phyloP scores from a whole-genome alignment of 2,329 filamentous ascomycete genomes.

The Zasmidium angulare region DNA sequence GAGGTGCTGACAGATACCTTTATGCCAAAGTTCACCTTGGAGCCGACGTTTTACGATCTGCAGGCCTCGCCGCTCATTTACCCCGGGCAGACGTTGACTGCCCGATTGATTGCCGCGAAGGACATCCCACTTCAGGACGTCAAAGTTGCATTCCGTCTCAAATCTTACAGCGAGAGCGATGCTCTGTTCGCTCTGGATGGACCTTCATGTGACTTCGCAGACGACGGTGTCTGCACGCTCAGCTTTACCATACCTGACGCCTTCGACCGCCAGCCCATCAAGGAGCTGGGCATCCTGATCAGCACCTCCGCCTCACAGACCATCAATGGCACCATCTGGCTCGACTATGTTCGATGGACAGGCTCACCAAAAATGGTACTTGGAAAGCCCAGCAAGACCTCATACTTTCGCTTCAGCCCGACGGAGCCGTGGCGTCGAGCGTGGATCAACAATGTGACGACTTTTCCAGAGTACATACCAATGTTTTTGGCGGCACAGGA shows the following conservation, averaged over 20 bases:
- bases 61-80: background rate
- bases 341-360: background rate
- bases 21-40: background rate
- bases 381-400: background rate
- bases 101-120: background rate
- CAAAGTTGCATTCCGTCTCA: background rate
- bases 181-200: background rate
- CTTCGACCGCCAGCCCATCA: background rate
- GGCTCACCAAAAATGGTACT: background rate
- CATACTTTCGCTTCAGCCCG: background rate
- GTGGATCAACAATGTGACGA: background rate
- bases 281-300: background rate
- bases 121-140: background rate
- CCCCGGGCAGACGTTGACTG: background rate
- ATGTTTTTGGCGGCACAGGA: background rate
- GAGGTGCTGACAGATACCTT: conserved; percentile 2
- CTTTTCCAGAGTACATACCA: background rate
- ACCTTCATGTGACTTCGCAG: background rate
- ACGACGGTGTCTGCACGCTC: background rate
- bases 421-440: background rate
- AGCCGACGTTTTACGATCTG: background rate
- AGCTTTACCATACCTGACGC: background rate
- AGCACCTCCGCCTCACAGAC: background rate
- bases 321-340: background rate
- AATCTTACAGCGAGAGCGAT: background rate